Evolutionary conservation across 768 basidiomycete species (phyloP).

Genomic region (Phaeolepiota aurea): DNA sequence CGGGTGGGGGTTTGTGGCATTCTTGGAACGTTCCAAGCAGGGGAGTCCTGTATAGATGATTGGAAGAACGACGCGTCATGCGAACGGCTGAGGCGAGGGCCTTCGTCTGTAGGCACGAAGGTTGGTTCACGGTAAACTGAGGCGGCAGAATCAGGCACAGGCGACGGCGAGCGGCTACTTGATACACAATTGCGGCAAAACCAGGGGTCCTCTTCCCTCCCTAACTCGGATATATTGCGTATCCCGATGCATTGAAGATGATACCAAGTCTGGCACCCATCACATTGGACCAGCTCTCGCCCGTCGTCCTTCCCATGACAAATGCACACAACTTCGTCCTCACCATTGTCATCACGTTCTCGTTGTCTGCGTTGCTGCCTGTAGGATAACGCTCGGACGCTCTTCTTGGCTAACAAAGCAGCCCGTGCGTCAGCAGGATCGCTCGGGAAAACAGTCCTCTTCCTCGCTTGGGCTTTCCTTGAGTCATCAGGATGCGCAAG

Average conservation of each 20-base stretch:
- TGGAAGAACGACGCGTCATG: conserved; percentile 57
- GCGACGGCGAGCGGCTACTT: conserved; percentile 32
- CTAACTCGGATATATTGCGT: conserved; percentile 50
- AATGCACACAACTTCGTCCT: conserved; percentile 51
- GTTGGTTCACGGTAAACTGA: conserved; percentile 48
- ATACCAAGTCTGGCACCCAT: conserved; percentile 74
- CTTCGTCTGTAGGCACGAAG: conserved; percentile 59
- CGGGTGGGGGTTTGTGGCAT: conserved; percentile 46
- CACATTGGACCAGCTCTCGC: conserved; percentile 75
- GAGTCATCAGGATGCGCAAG: conserved; percentile 28
- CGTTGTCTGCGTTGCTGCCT: conserved; percentile 36
- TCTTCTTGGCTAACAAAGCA: conserved; percentile 65
- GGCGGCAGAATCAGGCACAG: conserved; percentile 20
- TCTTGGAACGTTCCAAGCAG: conserved; percentile 38
- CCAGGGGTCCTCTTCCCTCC: conserved; percentile 75
- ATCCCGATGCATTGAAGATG: conserved; percentile 79
- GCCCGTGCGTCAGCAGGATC: conserved; percentile 74
- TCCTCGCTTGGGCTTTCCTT: conserved; percentile 11
- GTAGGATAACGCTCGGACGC: conserved; percentile 51
- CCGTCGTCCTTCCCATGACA: conserved; percentile 65
- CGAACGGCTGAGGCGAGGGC: conserved; percentile 26
- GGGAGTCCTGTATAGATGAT: conserved; percentile 46
- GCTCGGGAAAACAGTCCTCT: conserved; percentile 36
- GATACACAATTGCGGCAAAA: conserved; percentile 53
- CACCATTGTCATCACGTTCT: conserved; percentile 24